A percentile compares a stretch with the other conserved stretches of the same genome.
Conservation (phyloP, 2,329 filamentous ascomycete genomes). For the Cryphonectria carpinicola region DNA sequence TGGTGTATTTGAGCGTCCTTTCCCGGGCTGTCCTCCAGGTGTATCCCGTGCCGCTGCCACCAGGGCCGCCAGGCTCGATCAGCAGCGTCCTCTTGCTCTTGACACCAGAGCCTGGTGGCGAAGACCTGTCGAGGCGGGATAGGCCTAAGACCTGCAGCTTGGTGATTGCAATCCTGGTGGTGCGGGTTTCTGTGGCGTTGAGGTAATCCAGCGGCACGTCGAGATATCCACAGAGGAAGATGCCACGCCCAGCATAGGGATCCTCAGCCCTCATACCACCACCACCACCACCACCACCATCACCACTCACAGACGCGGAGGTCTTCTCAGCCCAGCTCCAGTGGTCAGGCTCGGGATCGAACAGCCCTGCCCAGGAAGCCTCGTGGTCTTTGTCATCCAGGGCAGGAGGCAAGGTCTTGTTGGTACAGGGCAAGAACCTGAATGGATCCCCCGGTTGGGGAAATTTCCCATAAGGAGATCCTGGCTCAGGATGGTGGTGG, state of each 20-base stretch:
- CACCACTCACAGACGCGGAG: not conserved
- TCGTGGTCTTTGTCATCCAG: conserved; percentile 45
- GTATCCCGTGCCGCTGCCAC: conserved; percentile 50
- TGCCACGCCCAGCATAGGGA: conserved; percentile 45
- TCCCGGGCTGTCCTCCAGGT: conserved; percentile 44
- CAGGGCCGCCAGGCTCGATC: conserved; percentile 55
- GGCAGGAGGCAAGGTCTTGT: conserved; percentile 43
- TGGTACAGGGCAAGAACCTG: conserved; percentile 52
- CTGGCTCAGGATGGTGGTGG: not conserved
- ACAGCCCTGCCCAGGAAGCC: conserved; percentile 45
- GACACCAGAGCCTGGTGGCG: conserved; percentile 30
- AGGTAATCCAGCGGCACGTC: conserved; percentile 54
- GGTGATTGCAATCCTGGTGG: conserved; percentile 52
- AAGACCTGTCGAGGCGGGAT: conserved; percentile 33
- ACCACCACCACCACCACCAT: not conserved
- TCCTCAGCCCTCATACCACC: conserved; percentile 30
- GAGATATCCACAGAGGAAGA: conserved; percentile 53
- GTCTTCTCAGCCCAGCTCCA: conserved; percentile 51
- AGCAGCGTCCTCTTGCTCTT: conserved; percentile 54
- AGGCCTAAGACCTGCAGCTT: conserved; percentile 54
- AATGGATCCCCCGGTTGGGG: conserved; percentile 50
- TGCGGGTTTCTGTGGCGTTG: conserved; percentile 48
- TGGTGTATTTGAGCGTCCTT: conserved; percentile 43
- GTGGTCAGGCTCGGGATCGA: conserved; percentile 47
- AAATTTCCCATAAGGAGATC: conserved; percentile 43